Evolutionary conservation across 2,329 filamentous ascomycete genomes (phyloP).

Genomic region (Diaporthe aspalathi): DNA sequence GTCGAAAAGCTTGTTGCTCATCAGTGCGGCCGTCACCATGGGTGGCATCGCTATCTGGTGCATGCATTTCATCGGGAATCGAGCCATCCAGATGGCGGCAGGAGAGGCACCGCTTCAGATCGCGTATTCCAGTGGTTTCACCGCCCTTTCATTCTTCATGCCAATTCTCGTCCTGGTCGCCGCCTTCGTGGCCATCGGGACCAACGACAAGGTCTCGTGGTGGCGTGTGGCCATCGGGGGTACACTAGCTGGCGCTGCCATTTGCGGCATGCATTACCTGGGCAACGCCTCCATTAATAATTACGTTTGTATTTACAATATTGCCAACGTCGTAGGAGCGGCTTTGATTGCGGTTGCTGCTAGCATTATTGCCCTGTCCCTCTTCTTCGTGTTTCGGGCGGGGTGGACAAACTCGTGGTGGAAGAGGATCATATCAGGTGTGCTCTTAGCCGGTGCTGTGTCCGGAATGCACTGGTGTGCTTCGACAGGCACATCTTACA

Average conservation of each 20-base stretch:
- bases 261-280: slow-evolving; percentile 89
- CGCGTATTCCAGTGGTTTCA: slow-evolving; percentile 78
- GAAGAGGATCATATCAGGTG: slow-evolving; percentile 75
- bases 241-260: slow-evolving; percentile 76
- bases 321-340: slow-evolving; percentile 73
- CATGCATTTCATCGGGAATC: slow-evolving; percentile 87
- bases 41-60: slow-evolving; percentile 80
- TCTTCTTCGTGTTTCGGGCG: slow-evolving; percentile 83
- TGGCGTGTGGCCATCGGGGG: slow-evolving; percentile 73
- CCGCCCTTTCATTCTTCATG: slow-evolving; percentile 81
- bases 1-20: slow-evolving; percentile 66
- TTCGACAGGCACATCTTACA: slow-evolving; percentile 76
- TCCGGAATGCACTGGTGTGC: slow-evolving; percentile 92
- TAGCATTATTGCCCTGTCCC: slow-evolving; percentile 74
- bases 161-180: slow-evolving; percentile 79
- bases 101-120: slow-evolving; percentile 75
- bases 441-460: slow-evolving; percentile 77
- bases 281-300: slow-evolving; percentile 87
- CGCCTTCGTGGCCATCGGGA: slow-evolving; percentile 76
- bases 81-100: slow-evolving; percentile 77
- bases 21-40: slow-evolving; percentile 76
- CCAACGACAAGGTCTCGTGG: slow-evolving; percentile 67
- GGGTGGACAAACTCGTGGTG: slow-evolving; percentile 84
- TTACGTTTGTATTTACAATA: slow-evolving; percentile 73
- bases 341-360: slow-evolving; percentile 78